Evolutionary conservation across 2,329 filamentous ascomycete species (phyloP).

Genomic region (Claviceps sp.): DNA sequence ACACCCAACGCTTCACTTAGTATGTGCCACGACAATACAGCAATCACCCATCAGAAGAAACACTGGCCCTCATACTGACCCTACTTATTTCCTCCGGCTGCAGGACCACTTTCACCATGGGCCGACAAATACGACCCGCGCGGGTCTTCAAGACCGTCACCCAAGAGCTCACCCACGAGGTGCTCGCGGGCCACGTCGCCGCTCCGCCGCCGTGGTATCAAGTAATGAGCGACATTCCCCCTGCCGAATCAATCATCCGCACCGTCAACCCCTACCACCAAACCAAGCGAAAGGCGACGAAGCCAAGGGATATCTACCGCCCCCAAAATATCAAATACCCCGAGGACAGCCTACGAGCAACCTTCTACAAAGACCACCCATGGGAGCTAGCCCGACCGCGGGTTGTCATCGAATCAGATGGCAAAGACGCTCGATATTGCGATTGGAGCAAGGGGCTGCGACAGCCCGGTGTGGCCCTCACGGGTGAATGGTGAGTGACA

Average conservation of each 20-base stretch:
- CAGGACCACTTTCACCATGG: constrained; percentile 17
- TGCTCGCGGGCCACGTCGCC: constrained; percentile 20
- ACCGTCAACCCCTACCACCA: constrained; percentile 36
- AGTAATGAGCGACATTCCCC: constrained; percentile 39
- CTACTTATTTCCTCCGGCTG: neutral
- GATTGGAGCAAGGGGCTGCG: constrained; percentile 67
- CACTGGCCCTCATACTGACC: neutral
- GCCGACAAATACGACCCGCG: constrained; percentile 31
- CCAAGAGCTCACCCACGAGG: constrained; percentile 28
- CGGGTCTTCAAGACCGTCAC: constrained; percentile 33
- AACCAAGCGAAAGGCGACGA: constrained; percentile 28
- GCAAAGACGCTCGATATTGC: constrained; percentile 60
- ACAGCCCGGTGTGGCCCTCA: constrained; percentile 63
- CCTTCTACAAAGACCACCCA: constrained; percentile 88
- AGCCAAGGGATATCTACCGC: constrained; percentile 63
- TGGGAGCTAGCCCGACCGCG: constrained; percentile 91
- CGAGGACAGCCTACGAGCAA: constrained; percentile 67
- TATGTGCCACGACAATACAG: neutral
- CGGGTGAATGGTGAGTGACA: constrained; percentile 60
- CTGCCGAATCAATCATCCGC: constrained; percentile 43
- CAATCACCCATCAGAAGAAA: neutral
- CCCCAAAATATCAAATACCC: constrained; percentile 67
- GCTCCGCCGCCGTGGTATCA: constrained; percentile 35
- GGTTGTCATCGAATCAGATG: constrained; percentile 72
- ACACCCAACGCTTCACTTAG: neutral